Evolutionary conservation across 257 asterid species (phyloP).

Genomic region (Rehmannia glutinosa): DNA sequence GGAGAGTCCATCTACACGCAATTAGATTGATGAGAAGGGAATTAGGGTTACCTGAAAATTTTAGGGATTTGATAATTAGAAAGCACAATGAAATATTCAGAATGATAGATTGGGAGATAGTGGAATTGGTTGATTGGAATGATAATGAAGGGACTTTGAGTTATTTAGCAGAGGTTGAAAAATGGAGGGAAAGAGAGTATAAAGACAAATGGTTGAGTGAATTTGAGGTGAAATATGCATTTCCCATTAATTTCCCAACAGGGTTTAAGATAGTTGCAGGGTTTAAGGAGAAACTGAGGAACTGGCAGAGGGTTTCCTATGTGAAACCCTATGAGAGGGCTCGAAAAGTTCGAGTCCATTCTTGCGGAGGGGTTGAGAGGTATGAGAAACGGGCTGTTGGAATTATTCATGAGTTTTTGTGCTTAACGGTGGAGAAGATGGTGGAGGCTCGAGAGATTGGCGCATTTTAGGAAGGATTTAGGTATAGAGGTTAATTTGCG

Average conservation of each 20-base stretch:
- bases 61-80: conserved; percentile 49
- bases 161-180: conserved; percentile 60
- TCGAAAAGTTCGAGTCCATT: conserved; percentile 34
- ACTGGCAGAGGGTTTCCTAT: conserved; percentile 80
- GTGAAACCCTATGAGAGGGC: conserved; percentile 70
- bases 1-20: conserved; percentile 76
- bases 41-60: conserved; percentile 72
- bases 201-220: conserved; percentile 85
- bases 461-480: conserved; percentile 77
- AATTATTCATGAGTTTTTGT: conserved; percentile 75
- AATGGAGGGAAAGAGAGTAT: conserved; percentile 78
- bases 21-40: conserved; percentile 71
- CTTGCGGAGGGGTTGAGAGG: conserved; percentile 64
- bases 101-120: conserved; percentile 56
- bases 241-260: conserved; percentile 74
- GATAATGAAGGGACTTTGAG: not conserved
- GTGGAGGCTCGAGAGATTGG: conserved; percentile 72
- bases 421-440: conserved; percentile 79
- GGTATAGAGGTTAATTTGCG: conserved; percentile 79
- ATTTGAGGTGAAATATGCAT: conserved; percentile 77
- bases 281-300: conserved; percentile 58
- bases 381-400: conserved; percentile 87
- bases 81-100: conserved; percentile 47
- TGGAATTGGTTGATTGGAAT: conserved; percentile 47
- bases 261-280: conserved; percentile 69